These are phyloP conservation scores for Phytophthora melonis DNA, from an alignment of 352 stramenopile genomes.

Conservation along the genomic window DNA sequence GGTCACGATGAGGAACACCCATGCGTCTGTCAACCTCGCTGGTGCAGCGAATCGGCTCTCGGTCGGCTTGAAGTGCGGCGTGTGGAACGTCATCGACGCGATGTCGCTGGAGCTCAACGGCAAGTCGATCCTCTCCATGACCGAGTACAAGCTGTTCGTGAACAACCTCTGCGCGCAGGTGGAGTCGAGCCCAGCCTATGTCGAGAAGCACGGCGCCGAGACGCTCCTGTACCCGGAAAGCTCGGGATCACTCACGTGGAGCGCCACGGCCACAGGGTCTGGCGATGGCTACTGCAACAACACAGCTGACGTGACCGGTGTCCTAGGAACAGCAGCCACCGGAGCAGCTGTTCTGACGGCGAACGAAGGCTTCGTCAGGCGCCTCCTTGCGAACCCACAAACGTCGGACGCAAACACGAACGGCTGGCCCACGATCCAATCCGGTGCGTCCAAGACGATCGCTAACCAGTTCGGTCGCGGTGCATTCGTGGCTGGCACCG, in stretches of 20 bases:
- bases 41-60: too few species aligned
- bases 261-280: too few species aligned
- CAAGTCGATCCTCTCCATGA: neutral
- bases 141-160: neutral
- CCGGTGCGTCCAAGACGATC: neutral
- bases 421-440: neutral
- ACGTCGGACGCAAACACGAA: too few species aligned
- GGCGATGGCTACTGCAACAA: neutral
- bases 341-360: neutral
- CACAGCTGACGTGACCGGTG: too few species aligned
- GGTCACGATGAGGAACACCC: neutral
- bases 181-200: neutral
- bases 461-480: neutral
- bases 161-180: neutral
- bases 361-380: neutral
- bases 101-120: neutral
- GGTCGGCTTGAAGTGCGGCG: neutral
- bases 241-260: neutral
- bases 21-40: too few species aligned
- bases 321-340: too few species aligned
- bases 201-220: slow-evolving; percentile 1
- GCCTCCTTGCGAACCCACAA: too few species aligned
- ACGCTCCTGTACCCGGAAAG: neutral
- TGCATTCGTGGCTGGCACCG: neutral
- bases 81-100: neutral